Conservation (phyloP, 2,329 filamentous ascomycete genomes). For the Colletotrichum lupini region DNA sequence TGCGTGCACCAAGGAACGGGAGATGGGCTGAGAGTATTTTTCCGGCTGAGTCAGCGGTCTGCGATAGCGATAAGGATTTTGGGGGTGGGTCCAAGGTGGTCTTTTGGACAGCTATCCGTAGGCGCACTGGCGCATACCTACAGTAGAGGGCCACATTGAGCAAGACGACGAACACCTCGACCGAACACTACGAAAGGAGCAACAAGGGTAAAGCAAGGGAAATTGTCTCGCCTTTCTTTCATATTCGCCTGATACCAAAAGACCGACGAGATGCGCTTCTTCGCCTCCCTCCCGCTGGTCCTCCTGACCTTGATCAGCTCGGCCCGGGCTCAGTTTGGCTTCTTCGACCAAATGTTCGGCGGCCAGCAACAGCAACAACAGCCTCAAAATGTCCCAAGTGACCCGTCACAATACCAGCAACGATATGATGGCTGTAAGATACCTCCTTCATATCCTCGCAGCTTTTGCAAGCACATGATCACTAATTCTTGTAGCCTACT, state of each 20-base stretch:
- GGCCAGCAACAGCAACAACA: slow-evolving; percentile 64
- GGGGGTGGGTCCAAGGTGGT: slow-evolving; percentile 1
- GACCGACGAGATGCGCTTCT: slow-evolving; percentile 46
- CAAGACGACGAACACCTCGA: not conserved
- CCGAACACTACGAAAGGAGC: not conserved
- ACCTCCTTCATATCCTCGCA: not conserved
- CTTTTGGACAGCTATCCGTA: slow-evolving; percentile 29
- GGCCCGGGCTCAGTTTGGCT: slow-evolving; percentile 86
- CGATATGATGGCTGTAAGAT: slow-evolving; percentile 74
- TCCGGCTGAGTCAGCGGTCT: slow-evolving; percentile 32
- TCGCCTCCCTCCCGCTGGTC: slow-evolving; percentile 47
- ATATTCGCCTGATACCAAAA: no score
- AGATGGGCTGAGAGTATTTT: slow-evolving; percentile 31
- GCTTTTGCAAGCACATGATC: not conserved
- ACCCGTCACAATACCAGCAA: slow-evolving; percentile 82
- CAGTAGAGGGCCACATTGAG: not conserved
- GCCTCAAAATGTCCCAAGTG: slow-evolving; percentile 80
- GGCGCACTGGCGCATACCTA: not conserved
- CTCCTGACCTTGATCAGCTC: slow-evolving; percentile 70
- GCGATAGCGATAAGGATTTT: slow-evolving; percentile 33
- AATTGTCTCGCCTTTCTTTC: not conserved
- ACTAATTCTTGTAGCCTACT: slow-evolving; percentile 69
- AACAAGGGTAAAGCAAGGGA: no score
- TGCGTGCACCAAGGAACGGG: slow-evolving; percentile 20
- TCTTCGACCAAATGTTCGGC: slow-evolving; percentile 98